Evolutionary conservation across 2,329 filamentous ascomycete genomes (phyloP).

Genomic region (Leptodontidium sp.): DNA sequence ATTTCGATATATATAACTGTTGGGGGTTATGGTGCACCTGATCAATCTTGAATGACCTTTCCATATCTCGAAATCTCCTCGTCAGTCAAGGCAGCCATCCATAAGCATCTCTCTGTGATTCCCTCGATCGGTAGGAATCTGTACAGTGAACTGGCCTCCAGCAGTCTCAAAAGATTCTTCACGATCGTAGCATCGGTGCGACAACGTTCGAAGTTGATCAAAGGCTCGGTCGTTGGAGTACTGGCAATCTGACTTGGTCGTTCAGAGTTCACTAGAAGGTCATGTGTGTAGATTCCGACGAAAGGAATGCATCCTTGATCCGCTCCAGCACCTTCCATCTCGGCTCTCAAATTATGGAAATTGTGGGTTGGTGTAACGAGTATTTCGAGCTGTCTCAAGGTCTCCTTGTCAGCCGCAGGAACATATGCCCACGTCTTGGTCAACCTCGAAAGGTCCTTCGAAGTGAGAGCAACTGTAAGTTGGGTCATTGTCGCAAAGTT

Average conservation of each 20-base stretch:
- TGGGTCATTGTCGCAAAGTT: conserved; percentile 89
- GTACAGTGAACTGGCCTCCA: conserved; percentile 81
- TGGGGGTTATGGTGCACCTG: background rate
- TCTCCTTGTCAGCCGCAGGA: conserved; percentile 68
- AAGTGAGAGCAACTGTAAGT: conserved; percentile 78
- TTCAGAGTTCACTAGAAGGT: conserved; percentile 83
- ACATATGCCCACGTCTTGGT: conserved; percentile 76
- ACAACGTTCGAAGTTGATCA: conserved; percentile 86
- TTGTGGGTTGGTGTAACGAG: conserved; percentile 81
- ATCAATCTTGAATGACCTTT: conserved; percentile 45
- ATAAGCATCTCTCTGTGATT: conserved; percentile 82
- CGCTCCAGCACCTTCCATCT: conserved; percentile 75
- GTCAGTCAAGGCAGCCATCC: conserved; percentile 80
- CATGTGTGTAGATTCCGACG: conserved; percentile 84
- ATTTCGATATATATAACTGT: conserved; percentile 17
- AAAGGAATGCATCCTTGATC: conserved; percentile 84
- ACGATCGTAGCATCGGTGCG: conserved; percentile 79
- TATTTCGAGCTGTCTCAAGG: conserved; percentile 72
- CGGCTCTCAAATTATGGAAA: conserved; percentile 77
- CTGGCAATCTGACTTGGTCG: conserved; percentile 77
- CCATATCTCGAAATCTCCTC: conserved; percentile 69
- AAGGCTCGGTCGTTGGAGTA: conserved; percentile 69
- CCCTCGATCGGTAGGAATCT: conserved; percentile 78
- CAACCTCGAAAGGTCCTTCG: conserved; percentile 74
- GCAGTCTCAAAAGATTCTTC: conserved; percentile 79